Evolutionary conservation across 768 basidiomycete species (phyloP).

Genomic region (Lactarius quietus): DNA sequence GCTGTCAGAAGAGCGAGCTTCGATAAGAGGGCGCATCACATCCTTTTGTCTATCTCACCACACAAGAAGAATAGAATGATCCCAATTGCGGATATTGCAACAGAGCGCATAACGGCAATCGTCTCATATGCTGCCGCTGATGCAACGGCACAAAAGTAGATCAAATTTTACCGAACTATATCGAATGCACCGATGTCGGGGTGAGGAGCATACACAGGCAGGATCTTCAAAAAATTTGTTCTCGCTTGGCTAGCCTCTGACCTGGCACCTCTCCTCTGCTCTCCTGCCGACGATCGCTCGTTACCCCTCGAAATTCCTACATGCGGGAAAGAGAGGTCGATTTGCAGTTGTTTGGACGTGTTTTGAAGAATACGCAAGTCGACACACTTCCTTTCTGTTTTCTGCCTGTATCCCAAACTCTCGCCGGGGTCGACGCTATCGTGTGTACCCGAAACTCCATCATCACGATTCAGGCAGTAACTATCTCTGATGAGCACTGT

Average conservation of each 20-base stretch:
- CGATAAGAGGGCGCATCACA: neutral
- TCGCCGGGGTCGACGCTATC: neutral
- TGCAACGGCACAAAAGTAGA: neutral
- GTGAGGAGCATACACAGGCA: neutral
- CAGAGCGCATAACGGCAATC: neutral
- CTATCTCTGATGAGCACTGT: neutral
- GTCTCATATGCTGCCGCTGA: neutral
- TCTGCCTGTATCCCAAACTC: neutral
- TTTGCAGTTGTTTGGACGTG: neutral
- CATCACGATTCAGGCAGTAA: neutral
- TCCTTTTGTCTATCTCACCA: neutral
- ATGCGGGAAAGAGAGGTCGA: neutral
- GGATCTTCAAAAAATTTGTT: neutral
- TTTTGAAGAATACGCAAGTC: neutral
- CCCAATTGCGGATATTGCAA: neutral
- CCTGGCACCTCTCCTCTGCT: no score
- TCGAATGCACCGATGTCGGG: neutral
- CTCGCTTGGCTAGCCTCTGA: neutral
- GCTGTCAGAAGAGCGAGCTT: no score
- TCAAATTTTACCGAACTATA: neutral
- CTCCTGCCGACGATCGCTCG: no score
- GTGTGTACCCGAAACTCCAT: neutral
- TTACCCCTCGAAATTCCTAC: neutral
- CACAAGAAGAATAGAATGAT: fast-evolving
- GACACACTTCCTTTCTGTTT: neutral